Evolutionary conservation across 345 rosid species (phyloP), one percentile per base, ranked within the genome.

Genomic region (Sisymbrium altissimum): DNA sequence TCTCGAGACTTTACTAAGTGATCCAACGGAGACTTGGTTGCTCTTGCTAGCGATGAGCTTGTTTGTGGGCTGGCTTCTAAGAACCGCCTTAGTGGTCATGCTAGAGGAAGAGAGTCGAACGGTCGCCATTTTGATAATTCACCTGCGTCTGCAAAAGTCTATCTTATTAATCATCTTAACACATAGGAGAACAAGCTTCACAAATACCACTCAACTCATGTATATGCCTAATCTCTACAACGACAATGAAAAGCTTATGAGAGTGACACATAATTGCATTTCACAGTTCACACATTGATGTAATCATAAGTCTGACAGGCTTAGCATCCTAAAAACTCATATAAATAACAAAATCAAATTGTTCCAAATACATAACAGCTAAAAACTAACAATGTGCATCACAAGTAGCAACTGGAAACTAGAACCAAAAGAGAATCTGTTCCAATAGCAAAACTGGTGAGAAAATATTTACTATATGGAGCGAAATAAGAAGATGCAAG

Each of bases 401-500:
- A 64, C 33, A 55, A 66, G 9, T 33, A 66, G 59, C 59, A 21
- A 4, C 5, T 12, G 35, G 58, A 66, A 80, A 76, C 55, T 36
- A 75, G n/a, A 84, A 77, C 83, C 59, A 17, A 2, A 43, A 33
- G 56, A 48, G 29, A 70, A 81, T 81, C 79, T 72, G 81, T 76
- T 82, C 32, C 46, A 48, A 44, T 55, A 23, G 65, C 73, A 71
- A 44, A 66, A 71, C 65, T 72, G 83, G 80, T 72, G 80, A 21
- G 33, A 46, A 48, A 4, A 6, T 0, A 10, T 83, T 23, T 70
- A 0, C 73, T 85, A 69, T 86, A 50, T 32, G 89, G 86, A 87
- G 87, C 90, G 80, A 64, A 66, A 84, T 86, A 86, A 89, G 89
- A 86, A 87, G 91, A 84, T 35, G 70, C 92, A 83, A 83, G 83